phyloP scores from a whole-genome alignment of 2,329 filamentous ascomycete species.

The Fusarium virguliforme region DNA sequence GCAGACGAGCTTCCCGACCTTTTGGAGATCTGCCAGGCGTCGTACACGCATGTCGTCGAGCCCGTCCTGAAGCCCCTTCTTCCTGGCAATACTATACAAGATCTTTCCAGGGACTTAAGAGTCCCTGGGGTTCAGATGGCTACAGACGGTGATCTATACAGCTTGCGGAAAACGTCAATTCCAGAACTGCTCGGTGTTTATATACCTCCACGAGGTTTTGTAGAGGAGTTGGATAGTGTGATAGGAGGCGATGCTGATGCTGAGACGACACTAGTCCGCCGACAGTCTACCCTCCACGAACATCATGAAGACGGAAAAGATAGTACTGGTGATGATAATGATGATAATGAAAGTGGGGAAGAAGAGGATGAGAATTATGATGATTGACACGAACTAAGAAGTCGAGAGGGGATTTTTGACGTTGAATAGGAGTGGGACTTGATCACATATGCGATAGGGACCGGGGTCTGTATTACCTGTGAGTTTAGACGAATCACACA shows the following conservation, averaged over 20 bases:
- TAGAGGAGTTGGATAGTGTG: neutral
- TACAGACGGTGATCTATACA: slow-evolving; percentile 4
- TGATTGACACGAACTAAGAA: neutral
- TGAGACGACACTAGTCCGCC: neutral
- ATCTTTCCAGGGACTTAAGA: slow-evolving; percentile 4
- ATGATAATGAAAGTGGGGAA: too few species aligned
- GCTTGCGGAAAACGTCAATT: neutral
- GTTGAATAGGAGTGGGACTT: neutral
- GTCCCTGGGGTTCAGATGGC: slow-evolving; percentile 12
- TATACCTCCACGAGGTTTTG: neutral
- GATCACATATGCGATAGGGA: neutral
- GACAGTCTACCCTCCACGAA: neutral
- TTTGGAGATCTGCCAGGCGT: neutral
- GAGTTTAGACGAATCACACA: too few species aligned
- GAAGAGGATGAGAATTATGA: neutral
- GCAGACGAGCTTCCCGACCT: neutral
- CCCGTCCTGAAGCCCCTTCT: neutral
- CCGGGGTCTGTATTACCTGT: too few species aligned
- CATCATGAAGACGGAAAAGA: neutral
- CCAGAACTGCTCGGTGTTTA: neutral
- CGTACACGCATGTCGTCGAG: neutral
- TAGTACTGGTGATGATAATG: neutral
- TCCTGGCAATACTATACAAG: slow-evolving; percentile 7
- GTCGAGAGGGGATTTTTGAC: neutral
- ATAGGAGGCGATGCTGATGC: neutral